Percentiles rank a stretch among this genome's conserved stretches.
phyloP scores from a whole-genome alignment of 257 asterid species.

The Solanum etuberosum region DNA sequence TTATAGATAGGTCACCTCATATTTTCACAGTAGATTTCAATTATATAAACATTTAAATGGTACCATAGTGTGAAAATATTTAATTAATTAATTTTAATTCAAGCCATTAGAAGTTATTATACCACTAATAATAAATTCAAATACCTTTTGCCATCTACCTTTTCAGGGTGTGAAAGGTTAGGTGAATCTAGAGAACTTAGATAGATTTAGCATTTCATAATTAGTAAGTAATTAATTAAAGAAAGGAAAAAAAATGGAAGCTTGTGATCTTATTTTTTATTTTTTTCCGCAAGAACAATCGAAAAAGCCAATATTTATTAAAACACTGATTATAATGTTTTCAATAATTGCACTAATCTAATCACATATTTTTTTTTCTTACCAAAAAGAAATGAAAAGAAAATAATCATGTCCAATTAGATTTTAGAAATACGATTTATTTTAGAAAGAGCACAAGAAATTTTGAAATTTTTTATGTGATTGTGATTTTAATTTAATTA shows the following conservation, averaged over 20 bases:
- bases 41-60: not conserved
- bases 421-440: not conserved
- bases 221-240: not conserved
- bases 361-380: not conserved
- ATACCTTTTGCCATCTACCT: not conserved
- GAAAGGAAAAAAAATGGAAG: not conserved
- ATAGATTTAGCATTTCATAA: not conserved
- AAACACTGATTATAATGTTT: not conserved
- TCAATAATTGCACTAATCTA: not conserved
- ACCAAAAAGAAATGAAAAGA: not conserved
- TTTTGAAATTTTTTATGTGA: not conserved
- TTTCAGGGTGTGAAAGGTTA: not conserved
- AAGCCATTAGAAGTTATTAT: not conserved
- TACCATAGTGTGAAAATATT: not conserved
- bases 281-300: not conserved
- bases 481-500: not conserved
- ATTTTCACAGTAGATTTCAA: not conserved
- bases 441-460: not conserved
- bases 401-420: not conserved
- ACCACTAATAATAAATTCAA: not conserved
- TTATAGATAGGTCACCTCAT: not conserved
- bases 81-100: not conserved
- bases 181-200: not conserved
- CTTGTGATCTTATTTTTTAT: not conserved
- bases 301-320: not conserved